phyloP scores from a whole-genome alignment of 805 yeast genomes.

The Grigorovia jiainica region DNA sequence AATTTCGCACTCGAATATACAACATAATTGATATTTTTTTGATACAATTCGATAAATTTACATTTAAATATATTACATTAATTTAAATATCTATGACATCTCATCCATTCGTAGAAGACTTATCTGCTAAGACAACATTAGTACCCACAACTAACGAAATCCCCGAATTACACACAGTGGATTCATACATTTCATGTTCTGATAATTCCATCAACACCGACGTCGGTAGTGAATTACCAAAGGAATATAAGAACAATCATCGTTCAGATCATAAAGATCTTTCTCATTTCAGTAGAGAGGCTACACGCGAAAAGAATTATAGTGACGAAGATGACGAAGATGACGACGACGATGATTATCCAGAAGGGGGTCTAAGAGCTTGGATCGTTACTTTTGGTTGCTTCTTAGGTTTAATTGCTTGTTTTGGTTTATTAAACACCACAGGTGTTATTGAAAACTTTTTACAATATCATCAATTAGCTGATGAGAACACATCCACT shows the following conservation, averaged over 20 bases:
- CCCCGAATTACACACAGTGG: slow-evolving; percentile 2
- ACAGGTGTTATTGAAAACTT: slow-evolving; percentile 57
- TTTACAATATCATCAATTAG: slow-evolving; percentile 45
- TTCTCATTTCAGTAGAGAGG: slow-evolving; percentile 1
- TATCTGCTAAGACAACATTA: slow-evolving; percentile 1
- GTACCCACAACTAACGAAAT: not conserved
- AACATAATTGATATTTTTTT: no score
- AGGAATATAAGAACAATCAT: slow-evolving; percentile 1
- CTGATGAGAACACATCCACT: slow-evolving; percentile 34
- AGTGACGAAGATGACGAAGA: not conserved
- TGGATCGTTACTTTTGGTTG: slow-evolving; percentile 49
- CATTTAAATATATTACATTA: no score
- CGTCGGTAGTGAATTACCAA: not conserved
- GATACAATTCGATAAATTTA: no score
- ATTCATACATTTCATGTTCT: slow-evolving; percentile 1
- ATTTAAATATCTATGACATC: no score
- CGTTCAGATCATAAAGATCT: not conserved
- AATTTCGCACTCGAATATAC: no score
- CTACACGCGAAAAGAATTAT: slow-evolving; percentile 2
- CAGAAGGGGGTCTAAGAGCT: slow-evolving; percentile 54
- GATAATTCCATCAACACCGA: not conserved
- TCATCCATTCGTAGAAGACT: not conserved
- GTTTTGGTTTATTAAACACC: slow-evolving; percentile 48
- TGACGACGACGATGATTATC: slow-evolving; percentile 24
- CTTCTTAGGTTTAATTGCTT: slow-evolving; percentile 44